Conservation (phyloP, 257 asterid species). For the Plantago ovata region DNA sequence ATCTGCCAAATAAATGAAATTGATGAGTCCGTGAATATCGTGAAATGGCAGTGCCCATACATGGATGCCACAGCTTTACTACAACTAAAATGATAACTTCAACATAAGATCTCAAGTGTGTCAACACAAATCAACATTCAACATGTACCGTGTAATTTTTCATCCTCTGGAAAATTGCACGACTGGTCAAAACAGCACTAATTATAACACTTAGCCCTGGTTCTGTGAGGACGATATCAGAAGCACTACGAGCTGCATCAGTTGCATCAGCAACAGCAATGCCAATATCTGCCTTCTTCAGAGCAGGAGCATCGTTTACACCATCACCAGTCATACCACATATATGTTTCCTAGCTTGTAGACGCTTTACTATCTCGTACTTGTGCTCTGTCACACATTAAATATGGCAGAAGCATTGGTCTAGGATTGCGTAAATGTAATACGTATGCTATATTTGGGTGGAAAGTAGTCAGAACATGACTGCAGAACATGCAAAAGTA, state of each 20-base stretch:
- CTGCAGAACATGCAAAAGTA: conserved; percentile 2
- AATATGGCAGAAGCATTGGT: not conserved
- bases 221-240: conserved; percentile 95
- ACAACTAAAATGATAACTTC: not conserved
- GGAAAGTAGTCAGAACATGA: too few relatives aligned
- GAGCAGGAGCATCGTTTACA: conserved; percentile 96
- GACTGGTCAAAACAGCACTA: conserved; percentile 96
- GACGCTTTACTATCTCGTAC: conserved; percentile 93
- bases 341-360: conserved; percentile 94
- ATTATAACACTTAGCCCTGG: conserved; percentile 98
- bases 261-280: conserved; percentile 99
- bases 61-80: too few relatives aligned
- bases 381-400: conserved; percentile 67
- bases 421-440: too few relatives aligned
- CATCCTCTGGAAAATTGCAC: conserved; percentile 98
- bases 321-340: conserved; percentile 99
- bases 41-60: conserved; percentile 2
- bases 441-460: too few relatives aligned
- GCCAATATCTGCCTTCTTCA: conserved; percentile 96
- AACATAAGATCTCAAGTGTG: not conserved
- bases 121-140: not conserved
- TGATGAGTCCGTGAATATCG: conserved; percentile 5
- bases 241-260: conserved; percentile 99
- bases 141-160: conserved; percentile 83
- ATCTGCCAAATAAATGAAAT: conserved; percentile 44